These are phyloP conservation scores for Solanum tarijense DNA, from an alignment of 257 asterid genomes.

Conservation along the genomic window DNA sequence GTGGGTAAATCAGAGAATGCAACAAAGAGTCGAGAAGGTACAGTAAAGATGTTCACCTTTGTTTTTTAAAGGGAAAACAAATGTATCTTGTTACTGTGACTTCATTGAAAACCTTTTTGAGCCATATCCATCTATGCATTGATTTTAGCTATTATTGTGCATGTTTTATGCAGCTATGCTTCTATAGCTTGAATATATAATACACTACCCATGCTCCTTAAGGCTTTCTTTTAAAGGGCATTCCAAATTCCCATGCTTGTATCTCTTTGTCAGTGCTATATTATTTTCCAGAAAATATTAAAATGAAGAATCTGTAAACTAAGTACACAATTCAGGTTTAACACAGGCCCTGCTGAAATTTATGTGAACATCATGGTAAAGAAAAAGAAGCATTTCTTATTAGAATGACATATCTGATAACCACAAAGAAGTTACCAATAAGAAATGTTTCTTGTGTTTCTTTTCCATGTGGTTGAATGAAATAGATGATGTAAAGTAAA, in stretches of 20 bases:
- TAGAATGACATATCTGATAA: neutral
- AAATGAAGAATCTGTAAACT: neutral
- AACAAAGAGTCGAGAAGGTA: conserved; percentile 23
- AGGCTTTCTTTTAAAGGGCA: neutral
- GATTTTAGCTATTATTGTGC: neutral
- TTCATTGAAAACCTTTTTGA: neutral
- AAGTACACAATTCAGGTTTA: neutral
- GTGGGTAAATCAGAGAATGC: conserved; percentile 4
- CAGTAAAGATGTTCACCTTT: neutral
- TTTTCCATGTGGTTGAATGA: neutral
- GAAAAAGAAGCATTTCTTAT: neutral
- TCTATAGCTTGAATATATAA: neutral
- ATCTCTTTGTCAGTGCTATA: neutral
- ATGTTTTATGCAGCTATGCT: neutral
- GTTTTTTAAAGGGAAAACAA: neutral
- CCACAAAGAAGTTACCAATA: neutral
- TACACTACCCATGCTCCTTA: neutral
- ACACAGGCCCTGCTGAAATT: neutral
- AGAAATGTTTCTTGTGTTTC: neutral
- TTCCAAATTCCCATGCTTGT: neutral
- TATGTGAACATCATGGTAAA: neutral
- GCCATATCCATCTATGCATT: neutral
- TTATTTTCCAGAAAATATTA: neutral
- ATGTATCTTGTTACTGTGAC: neutral
- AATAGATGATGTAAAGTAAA: neutral